phyloP scores from a whole-genome alignment of 2,329 filamentous ascomycete genomes.

The Thielaviopsis musarum region DNA sequence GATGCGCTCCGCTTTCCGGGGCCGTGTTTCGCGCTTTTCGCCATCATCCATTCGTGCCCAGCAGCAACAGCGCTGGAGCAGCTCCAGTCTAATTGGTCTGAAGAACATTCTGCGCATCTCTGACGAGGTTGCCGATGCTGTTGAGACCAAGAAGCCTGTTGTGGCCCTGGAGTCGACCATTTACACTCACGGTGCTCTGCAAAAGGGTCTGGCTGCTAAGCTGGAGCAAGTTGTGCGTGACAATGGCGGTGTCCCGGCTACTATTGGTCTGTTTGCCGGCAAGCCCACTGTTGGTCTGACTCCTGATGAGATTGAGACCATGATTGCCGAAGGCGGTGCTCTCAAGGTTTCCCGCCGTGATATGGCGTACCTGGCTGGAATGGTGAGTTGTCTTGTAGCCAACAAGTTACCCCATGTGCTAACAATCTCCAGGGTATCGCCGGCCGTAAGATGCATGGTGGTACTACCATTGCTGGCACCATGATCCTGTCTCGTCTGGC shows the following conservation, averaged over 20 bases:
- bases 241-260: constrained; percentile 74
- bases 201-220: constrained; percentile 55
- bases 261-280: constrained; percentile 75
- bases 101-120: constrained; percentile 48
- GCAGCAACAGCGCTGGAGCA: constrained; percentile 4
- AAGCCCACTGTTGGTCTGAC: constrained; percentile 64
- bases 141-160: constrained; percentile 59
- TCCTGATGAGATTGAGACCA: constrained; percentile 52
- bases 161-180: constrained; percentile 93
- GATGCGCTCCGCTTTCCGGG: not conserved
- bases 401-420: not conserved
- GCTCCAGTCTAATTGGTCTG: constrained; percentile 18
- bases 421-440: constrained; percentile 34
- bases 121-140: constrained; percentile 65
- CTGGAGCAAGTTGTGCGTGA: constrained; percentile 68
- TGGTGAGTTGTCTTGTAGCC: constrained; percentile 32
- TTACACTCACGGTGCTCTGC: constrained; percentile 83
- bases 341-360: constrained; percentile 79
- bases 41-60: not conserved
- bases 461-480: constrained; percentile 84
- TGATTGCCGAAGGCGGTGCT: constrained; percentile 51
- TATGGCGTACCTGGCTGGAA: constrained; percentile 62
- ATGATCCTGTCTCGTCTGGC: constrained; percentile 78
- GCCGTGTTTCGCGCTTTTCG: not conserved
- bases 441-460: constrained; percentile 60